Conservation (phyloP, 345 rosid genomes). For the Brassica cretica region DNA sequence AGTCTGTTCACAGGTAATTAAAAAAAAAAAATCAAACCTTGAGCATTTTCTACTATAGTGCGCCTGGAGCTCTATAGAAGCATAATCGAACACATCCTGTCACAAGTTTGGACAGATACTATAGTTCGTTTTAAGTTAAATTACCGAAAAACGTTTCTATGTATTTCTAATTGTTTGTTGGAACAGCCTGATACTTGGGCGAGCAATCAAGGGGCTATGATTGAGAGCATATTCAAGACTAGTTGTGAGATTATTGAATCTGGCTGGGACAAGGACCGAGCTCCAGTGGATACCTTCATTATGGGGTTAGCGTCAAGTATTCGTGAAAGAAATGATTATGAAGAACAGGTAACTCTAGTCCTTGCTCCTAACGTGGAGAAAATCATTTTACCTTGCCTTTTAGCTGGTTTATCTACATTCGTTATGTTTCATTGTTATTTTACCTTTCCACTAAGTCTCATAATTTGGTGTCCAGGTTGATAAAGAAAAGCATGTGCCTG, state of each 20-base stretch:
- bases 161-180: constrained; percentile 27
- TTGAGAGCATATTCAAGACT: constrained; percentile 69
- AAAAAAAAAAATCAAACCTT: not conserved
- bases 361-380: constrained; percentile 6
- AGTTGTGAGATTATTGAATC: constrained; percentile 81
- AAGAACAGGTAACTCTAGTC: constrained; percentile 68
- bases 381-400: constrained; percentile 1
- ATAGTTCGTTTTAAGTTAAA: constrained; percentile 6
- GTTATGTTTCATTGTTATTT: constrained; percentile 11
- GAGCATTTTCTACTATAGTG: constrained; percentile 12
- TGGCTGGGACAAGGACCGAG: constrained; percentile 93
- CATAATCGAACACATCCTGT: constrained; percentile 12
- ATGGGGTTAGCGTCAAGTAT: constrained; percentile 85
- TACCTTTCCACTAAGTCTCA: constrained; percentile 29
- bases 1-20: constrained; percentile 80
- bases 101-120: not conserved
- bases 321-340: constrained; percentile 88
- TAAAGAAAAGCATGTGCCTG: constrained; percentile 78
- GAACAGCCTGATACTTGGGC: constrained; percentile 86
- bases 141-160: constrained; percentile 11
- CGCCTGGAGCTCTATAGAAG: constrained; percentile 3
- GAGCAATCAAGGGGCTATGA: constrained; percentile 78
- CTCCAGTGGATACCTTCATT: constrained; percentile 95
- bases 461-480: constrained; percentile 65
- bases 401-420: constrained; percentile 11